Evolutionary conservation across 768 basidiomycete genomes (phyloP), one percentile per base, ranked within the genome.

Genomic region (Mycena galopus): DNA sequence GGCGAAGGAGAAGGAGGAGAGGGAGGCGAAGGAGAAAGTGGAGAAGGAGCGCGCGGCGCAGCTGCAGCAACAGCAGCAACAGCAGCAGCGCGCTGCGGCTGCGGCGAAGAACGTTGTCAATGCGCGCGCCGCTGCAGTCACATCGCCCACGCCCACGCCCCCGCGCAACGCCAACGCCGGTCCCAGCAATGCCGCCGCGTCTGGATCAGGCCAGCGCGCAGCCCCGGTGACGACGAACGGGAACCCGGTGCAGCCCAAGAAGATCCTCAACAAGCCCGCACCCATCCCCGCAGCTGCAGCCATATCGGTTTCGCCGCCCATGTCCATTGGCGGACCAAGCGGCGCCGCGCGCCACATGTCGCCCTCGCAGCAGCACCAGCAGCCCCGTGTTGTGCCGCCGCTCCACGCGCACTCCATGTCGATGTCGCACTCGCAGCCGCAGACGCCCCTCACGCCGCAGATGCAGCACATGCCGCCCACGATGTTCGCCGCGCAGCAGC

Each of bases 211-310:
- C 55, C 86, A 84, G 71, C 87, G 85, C 39, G 84, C 86, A 33
- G 85, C 85, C 11, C 85, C 85, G 19, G 60, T 33, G 8, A 65
- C 37, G 61, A 35, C 63, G 12, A 73, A 68, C 42, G 84, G 82
- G 44, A 88, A 86, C 72, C 84, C 86, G 25, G 79, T 81, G 19
- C 78, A 86, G 56, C 81, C 84, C 51, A 94, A 93, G 88, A 94
- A 93, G 85, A 88, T 87, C 67, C 82, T 86, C 77, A 88, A 83
- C 78, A 93, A 92, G 80, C 78, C 79, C 19, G 62, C 80, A 23
- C 51, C 73, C 19, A 65, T 79, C 21, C 79, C 85, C 70, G 69
- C 81, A 47, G 65, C 78, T 33, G 72, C 79, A 63, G 72, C 80
- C 59, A 69, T 75, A 51, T 77, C 77, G 72, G 66, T 77, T 42